Evolutionary conservation across 129 eudicot genomes (phyloP).

Genomic region (Flaveria ramosissima): DNA sequence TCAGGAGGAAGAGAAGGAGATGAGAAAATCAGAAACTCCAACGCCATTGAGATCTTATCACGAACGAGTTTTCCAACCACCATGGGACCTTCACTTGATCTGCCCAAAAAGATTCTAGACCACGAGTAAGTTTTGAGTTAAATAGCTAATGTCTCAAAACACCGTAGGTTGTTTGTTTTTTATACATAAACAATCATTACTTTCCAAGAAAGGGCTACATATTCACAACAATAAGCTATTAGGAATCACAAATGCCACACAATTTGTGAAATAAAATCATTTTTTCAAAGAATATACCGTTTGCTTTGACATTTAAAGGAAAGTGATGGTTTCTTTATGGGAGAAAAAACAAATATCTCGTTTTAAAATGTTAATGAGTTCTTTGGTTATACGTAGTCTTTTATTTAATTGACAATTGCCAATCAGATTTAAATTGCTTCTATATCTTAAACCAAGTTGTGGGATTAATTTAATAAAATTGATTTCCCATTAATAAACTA

Average conservation of each 20-base stretch:
- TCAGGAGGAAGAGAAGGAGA: conserved; percentile 79
- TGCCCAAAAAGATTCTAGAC: conserved; percentile 68
- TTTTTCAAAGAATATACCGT: not conserved
- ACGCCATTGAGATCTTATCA: conserved; percentile 60
- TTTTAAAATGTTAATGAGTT: conserved; percentile 18
- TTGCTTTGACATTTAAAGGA: not conserved
- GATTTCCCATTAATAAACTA: not conserved
- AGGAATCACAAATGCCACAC: not conserved
- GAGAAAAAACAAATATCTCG: not conserved
- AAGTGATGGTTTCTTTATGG: not conserved
- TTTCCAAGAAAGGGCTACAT: not conserved
- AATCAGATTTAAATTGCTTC: not conserved
- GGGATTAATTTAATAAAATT: conserved; percentile 18
- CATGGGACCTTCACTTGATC: conserved; percentile 51
- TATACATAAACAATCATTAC: not conserved
- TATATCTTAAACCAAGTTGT: conserved; percentile 25
- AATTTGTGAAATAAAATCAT: not conserved
- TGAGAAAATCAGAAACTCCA: conserved; percentile 60
- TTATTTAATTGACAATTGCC: conserved; percentile 1
- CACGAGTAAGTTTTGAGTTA: conserved; percentile 60
- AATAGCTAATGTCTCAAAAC: not conserved
- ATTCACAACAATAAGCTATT: not conserved
- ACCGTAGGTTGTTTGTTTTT: not conserved
- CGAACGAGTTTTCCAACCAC: conserved; percentile 53
- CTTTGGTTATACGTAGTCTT: not conserved